Conservation (phyloP, 495 filamentous ascomycete species). For the Penicillium riverlandense region DNA sequence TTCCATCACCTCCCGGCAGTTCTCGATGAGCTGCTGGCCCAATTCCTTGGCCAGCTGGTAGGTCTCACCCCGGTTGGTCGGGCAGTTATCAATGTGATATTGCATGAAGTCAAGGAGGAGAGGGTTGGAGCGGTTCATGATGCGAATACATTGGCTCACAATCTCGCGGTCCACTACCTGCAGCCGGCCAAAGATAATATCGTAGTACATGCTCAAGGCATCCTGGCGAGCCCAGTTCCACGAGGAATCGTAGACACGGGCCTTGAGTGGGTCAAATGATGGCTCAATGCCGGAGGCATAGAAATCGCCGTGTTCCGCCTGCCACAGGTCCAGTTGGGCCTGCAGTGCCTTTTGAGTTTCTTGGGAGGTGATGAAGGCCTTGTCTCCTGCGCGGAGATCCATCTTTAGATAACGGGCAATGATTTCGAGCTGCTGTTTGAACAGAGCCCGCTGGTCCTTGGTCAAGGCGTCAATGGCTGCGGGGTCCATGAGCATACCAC, state of each 20-base stretch:
- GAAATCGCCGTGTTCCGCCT: constrained; percentile 88
- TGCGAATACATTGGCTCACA: constrained; percentile 93
- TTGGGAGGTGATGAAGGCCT: constrained; percentile 76
- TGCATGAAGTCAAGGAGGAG: constrained; percentile 98
- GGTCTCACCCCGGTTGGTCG: constrained; percentile 91
- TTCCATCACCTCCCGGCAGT: constrained; percentile 87
- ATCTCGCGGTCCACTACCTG: constrained; percentile 94
- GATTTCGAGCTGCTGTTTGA: constrained; percentile 95
- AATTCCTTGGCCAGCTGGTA: constrained; percentile 95
- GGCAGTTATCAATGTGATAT: constrained; percentile 99
- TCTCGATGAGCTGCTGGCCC: constrained; percentile 91
- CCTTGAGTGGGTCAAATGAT: constrained; percentile 86
- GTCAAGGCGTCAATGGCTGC: constrained; percentile 94
- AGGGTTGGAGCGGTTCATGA: constrained; percentile 99
- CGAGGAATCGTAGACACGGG: constrained; percentile 92
- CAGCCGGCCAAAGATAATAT: constrained; percentile 95
- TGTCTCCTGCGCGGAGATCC: constrained; percentile 91
- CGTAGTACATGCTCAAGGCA: constrained; percentile 96
- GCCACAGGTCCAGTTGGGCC: constrained; percentile 91
- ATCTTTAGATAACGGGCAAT: constrained; percentile 95
- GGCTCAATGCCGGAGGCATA: constrained; percentile 94
- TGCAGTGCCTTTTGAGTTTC: constrained; percentile 81
- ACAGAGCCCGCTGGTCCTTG: constrained; percentile 87
- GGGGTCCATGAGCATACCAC: constrained; percentile 97
- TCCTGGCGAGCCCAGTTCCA: constrained; percentile 99